A percentile compares a stretch with the other conserved stretches of the same genome.
Evolutionary conservation across 805 yeast species (phyloP).

Genomic region (Vanderwaltozyma verrucispora): DNA sequence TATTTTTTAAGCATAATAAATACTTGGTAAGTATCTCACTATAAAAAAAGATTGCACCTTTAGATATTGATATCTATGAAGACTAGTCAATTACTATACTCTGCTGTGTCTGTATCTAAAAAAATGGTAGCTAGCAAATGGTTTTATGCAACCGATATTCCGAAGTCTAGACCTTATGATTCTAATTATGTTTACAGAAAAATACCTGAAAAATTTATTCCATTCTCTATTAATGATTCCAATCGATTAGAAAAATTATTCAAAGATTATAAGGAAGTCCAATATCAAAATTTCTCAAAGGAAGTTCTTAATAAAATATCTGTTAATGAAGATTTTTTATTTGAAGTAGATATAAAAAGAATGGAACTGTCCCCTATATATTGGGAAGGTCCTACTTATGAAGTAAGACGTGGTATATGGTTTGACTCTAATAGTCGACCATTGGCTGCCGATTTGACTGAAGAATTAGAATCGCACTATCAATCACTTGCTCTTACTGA

Average conservation of each 20-base stretch:
- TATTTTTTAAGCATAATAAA: no score
- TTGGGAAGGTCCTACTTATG: conserved; percentile 84
- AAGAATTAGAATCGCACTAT: conserved; percentile 39
- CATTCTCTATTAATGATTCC: conserved; percentile 59
- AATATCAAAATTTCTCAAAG: no score
- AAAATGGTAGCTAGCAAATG: conserved; percentile 32
- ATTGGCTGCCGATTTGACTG: conserved; percentile 38
- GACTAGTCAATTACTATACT: not conserved
- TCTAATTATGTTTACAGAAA: conserved; percentile 40
- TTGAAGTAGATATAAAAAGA: conserved; percentile 52
- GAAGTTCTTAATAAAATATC: conserved; percentile 24
- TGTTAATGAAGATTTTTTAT: conserved; percentile 75
- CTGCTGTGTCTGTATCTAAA: no score
- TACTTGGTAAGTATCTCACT: no score
- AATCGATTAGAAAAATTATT: conserved; percentile 44
- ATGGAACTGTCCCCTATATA: conserved; percentile 57
- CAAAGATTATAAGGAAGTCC: conserved; percentile 3
- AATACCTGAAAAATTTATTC: conserved; percentile 49
- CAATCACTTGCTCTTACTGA: conserved; percentile 30
- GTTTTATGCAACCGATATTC: conserved; percentile 80
- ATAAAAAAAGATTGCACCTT: no score
- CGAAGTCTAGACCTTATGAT: conserved; percentile 55
- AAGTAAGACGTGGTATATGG: conserved; percentile 82
- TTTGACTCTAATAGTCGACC: conserved; percentile 52
- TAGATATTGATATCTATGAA: not conserved